Conservation (phyloP, 140 eudicot genomes). For the Bidens hawaiensis region DNA sequence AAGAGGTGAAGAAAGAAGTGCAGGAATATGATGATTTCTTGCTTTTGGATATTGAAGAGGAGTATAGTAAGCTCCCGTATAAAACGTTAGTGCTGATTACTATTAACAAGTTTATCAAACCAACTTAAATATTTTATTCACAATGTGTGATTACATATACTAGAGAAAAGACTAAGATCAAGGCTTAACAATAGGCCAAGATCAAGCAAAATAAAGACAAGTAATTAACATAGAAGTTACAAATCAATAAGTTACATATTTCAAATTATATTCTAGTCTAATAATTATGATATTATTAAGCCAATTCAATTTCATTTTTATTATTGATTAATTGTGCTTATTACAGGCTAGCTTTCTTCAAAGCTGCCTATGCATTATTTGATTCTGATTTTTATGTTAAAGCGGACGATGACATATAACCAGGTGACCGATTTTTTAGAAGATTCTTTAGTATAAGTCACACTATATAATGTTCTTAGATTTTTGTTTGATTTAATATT, state of each 20-base stretch:
- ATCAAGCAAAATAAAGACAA: no score
- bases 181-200: no score
- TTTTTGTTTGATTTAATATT: slow-evolving; percentile 14
- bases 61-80: slow-evolving; percentile 96
- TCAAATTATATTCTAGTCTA: no score
- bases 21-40: slow-evolving; percentile 76
- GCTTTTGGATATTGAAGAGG: slow-evolving; percentile 81
- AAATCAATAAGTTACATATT: no score
- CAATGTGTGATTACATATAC: no score
- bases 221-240: no score
- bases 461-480: slow-evolving; percentile 6
- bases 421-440: slow-evolving; percentile 44
- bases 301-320: slow-evolving; percentile 6
- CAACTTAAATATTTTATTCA: no score
- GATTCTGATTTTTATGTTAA: slow-evolving; percentile 94
- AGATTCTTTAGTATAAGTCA: not conserved
- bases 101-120: not conserved
- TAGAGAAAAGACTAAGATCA: no score
- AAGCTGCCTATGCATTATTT: slow-evolving; percentile 92
- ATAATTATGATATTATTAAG: no score
- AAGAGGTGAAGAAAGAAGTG: slow-evolving; percentile 65
- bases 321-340: slow-evolving; percentile 6
- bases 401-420: slow-evolving; percentile 96
- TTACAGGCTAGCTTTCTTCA: slow-evolving; percentile 84
- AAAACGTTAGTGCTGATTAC: slow-evolving; percentile 74